Base-by-base conservation (phyloP, 352 stramenopile species). In the Plasmopara viticola region DNA sequence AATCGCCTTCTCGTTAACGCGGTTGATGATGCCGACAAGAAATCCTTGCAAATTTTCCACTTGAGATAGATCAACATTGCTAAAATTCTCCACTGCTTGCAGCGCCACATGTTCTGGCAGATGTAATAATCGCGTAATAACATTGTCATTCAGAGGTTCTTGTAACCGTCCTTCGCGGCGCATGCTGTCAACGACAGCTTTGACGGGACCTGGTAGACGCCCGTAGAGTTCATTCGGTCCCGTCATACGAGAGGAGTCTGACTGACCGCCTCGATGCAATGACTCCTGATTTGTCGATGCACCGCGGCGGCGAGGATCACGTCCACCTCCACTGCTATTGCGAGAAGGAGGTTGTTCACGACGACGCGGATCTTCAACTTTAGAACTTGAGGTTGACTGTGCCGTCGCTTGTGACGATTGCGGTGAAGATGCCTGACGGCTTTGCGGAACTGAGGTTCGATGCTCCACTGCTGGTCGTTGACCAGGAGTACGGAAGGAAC, bases 11-110 rank as follows among this genome's bases (percentile, higher is more conserved):
- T 90, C 82, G 18, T 88, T 76, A 9, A 90, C 77, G 41, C 79
- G 79, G 45, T 88, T 90, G 62, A 93, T 88, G 48, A 93, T 93
- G 25, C 82, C 82, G 5, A 90, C 75, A 2, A 93, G 64, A 57
- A 93, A 93, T 12, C 78, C 78, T 52, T 90, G 72, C 20, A 90
- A 47, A 54, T 90, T 90, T n/a, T 72, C 66, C 30, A 93, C 70
- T 30, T 86, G 73, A n/a, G 72, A 60, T 9, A 89, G 53, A 62
- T 93, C 79, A 29, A 79, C 72, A 48, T 84, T 84, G 65, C 65
- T 84, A 42, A 93, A 86, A 46, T 90, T 93, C 35, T 88, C 78
- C 1, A 90, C 76, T 3, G 77, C 82, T 9, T 67, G 67, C 20
- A 88, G 10, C 12, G 82, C 79, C 20, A 86, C 66, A 25, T 67